Conservation (phyloP, 768 basidiomycete genomes). For the Cytidiella melzeri region DNA sequence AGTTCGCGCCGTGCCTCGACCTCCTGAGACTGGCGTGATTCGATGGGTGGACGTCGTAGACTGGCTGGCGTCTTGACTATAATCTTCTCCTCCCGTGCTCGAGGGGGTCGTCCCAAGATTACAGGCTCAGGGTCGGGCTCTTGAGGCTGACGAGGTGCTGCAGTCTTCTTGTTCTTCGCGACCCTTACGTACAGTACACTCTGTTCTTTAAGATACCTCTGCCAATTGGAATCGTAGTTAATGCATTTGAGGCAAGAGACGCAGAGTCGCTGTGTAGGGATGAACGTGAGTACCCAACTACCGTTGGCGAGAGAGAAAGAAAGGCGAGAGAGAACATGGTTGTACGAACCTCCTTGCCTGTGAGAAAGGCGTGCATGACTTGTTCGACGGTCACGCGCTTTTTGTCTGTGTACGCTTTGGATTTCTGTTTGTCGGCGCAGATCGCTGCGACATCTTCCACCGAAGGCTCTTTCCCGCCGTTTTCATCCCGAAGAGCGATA, state of each 20-base stretch:
- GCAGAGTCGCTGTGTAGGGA: conserved; percentile 5
- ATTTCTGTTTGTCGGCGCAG: neutral
- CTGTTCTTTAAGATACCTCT: neutral
- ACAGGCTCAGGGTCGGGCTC: too few species aligned
- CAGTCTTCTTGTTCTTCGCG: neutral
- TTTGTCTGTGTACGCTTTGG: neutral
- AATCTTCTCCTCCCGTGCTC: too few species aligned
- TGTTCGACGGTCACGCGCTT: conserved; percentile 4
- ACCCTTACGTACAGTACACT: neutral
- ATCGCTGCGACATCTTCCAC: neutral
- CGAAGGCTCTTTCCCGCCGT: conserved; percentile 6
- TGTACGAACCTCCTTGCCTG: conserved; percentile 8
- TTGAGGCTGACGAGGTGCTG: too few species aligned
- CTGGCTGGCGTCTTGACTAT: too few species aligned
- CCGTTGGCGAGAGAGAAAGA: neutral
- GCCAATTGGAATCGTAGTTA: conserved; percentile 4
- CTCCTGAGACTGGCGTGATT: too few species aligned
- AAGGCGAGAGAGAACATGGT: neutral
- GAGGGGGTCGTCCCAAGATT: too few species aligned
- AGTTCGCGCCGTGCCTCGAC: too few species aligned
- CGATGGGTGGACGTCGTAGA: too few species aligned
- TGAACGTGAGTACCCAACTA: too few species aligned
- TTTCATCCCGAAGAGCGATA: conserved; percentile 2
- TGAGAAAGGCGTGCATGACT: neutral
- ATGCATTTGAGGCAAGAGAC: conserved; percentile 11